Percentiles rank a stretch among this genome's conserved stretches.
These are phyloP conservation scores for sorghum (Sorghum bicolor) DNA, from an alignment of 176 grass and related monocot species.

Conservation along the genomic window DNA sequence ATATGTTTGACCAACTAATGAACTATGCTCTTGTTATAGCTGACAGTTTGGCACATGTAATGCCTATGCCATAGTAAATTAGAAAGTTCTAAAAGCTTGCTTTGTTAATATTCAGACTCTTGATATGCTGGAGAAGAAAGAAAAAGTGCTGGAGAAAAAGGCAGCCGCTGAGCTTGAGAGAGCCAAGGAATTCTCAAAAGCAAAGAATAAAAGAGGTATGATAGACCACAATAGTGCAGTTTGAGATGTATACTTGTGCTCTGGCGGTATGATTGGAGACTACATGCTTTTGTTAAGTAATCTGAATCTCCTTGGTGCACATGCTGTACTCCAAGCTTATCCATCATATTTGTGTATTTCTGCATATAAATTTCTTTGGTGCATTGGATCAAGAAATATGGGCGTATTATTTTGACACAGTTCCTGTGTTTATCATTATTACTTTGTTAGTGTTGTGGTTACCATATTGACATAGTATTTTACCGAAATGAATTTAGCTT, in stretches of 20 bases:
- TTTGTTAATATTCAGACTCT: constrained; percentile 51
- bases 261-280: neutral
- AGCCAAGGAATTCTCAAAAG: constrained; percentile 72
- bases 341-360: neutral
- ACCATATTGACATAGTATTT: neutral
- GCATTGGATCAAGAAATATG: neutral
- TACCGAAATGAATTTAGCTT: neutral
- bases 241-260: neutral
- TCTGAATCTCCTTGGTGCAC: neutral
- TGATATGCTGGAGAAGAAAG: constrained; percentile 81
- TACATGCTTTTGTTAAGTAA: neutral
- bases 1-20: neutral
- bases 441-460: neutral
- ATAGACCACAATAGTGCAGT: neutral
- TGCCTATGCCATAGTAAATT: neutral
- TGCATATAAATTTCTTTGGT: neutral
- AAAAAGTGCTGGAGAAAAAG: constrained; percentile 69
- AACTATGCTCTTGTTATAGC: neutral
- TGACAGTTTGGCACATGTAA: neutral
- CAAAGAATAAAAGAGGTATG: constrained; percentile 72
- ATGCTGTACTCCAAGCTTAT: neutral
- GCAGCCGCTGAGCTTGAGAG: constrained; percentile 62
- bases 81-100: neutral
- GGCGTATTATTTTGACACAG: neutral
- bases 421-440: neutral